These are phyloP conservation scores for Naganishia onofrii DNA, from an alignment of 768 basidiomycete species.

Conservation along the genomic window DNA sequence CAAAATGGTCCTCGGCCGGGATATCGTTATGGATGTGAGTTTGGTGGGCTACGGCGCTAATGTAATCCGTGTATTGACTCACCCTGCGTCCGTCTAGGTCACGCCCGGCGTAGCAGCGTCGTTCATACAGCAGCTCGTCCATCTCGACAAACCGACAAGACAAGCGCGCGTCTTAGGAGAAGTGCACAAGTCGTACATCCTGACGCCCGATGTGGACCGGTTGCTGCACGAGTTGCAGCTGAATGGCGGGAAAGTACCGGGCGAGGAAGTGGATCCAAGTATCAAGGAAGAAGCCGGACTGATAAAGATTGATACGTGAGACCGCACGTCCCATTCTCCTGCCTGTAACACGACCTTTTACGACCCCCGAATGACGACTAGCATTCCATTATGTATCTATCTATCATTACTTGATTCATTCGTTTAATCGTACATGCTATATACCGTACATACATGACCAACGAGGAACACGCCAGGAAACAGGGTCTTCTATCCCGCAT, in stretches of 20 bases:
- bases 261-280: slow-evolving; percentile 31
- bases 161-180: slow-evolving; percentile 74
- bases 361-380: slow-evolving; percentile 1
- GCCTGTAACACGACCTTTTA: slow-evolving; percentile 2
- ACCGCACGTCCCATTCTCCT: background rate
- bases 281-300: slow-evolving; percentile 13
- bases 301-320: slow-evolving; percentile 17
- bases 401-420: background rate
- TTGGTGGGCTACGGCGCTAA: background rate
- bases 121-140: slow-evolving; percentile 82
- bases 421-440: slow-evolving; percentile 16
- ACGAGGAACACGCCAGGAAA: background rate
- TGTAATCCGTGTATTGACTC: background rate
- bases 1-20: slow-evolving; percentile 78
- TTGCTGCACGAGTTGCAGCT: slow-evolving; percentile 67
- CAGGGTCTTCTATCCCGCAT: background rate
- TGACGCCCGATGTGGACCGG: slow-evolving; percentile 76
- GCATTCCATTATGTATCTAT: background rate
- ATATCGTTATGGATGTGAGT: slow-evolving; percentile 77
- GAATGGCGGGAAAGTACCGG: slow-evolving; percentile 46
- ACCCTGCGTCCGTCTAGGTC: slow-evolving; percentile 57
- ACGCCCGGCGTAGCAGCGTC: slow-evolving; percentile 77
- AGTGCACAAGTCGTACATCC: slow-evolving; percentile 76
- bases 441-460: slow-evolving; percentile 5
- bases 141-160: slow-evolving; percentile 64